Conservation (phyloP, 129 eudicot species). For the Tagetes erecta region DNA sequence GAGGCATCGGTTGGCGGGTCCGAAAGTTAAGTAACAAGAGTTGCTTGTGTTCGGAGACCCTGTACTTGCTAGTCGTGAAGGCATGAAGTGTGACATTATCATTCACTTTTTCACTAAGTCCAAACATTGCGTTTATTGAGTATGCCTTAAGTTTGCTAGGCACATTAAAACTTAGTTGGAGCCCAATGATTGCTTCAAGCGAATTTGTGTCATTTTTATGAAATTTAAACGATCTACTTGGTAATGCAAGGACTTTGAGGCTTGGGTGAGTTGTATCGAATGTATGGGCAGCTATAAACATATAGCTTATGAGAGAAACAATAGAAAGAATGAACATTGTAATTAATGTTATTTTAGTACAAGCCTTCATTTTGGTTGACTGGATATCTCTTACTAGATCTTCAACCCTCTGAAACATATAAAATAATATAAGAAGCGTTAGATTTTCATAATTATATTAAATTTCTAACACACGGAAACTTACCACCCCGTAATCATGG, state of each 20-base stretch:
- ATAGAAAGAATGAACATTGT: background rate
- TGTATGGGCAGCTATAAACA: background rate
- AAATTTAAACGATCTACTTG: background rate
- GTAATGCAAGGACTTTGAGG: background rate
- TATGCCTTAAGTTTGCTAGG: background rate
- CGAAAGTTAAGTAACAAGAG: background rate
- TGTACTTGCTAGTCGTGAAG: background rate
- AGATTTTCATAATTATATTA: background rate
- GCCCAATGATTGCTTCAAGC: background rate
- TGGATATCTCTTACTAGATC: background rate
- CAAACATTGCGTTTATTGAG: background rate
- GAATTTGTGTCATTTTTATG: background rate
- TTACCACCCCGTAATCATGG: background rate
- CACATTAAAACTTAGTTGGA: background rate
- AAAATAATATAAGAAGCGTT: background rate
- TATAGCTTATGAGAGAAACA: background rate
- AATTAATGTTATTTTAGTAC: background rate
- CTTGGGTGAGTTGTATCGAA: background rate
- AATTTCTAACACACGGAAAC: background rate
- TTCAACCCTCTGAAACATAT: background rate
- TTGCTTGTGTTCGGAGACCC: background rate
- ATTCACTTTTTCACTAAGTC: background rate
- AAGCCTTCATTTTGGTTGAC: background rate
- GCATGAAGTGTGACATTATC: background rate
- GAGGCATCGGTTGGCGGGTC: background rate